Base-by-base conservation (phyloP, 768 basidiomycete genomes). In the Termitomyces sp. region DNA sequence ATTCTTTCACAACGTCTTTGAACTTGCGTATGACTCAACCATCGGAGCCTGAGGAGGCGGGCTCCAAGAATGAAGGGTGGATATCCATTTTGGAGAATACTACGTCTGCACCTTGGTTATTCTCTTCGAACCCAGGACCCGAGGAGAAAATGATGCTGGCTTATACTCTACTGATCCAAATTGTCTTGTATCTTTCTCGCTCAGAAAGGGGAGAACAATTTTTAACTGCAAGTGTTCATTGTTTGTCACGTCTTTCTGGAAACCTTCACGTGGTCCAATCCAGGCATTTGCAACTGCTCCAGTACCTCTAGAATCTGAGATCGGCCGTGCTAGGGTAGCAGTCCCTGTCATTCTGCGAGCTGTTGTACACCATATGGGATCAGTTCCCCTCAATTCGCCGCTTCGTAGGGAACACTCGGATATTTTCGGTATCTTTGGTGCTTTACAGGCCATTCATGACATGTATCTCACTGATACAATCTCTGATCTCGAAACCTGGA, bases 121-220 rank as follows among this genome's bases (percentile, higher is more conserved):
- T 55, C 49, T 31, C 54, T 23, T 44, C 62, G 6, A 19, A 30
- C 28, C 38, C 50, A 21, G 59, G 60, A 4, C 46, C 56, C 23
- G n/a, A 38, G 15, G 64, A 61, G 19, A 63, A 61, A 53, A 30
- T 69, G 28, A 55, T 58, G 1, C 55, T 64, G 43, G 56, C 67
- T 1, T 68, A 67, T 52, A 62, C 62, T 2, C 53, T 69, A 14
- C 49, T 69, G 5, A 63, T 67, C 55, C 67, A 66, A 59, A 64
- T 68, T 9, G 60, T 67, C 23, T 31, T 68, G 10, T 69, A 68
- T 49, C 62, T 69, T 19, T 60, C 59, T 40, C 61, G 66, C 10
- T 62, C 66, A 12, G 51, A 56, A 17, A 57, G 59, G 40, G 61
- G 62, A 3, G 60, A 63, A 43, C 65, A 65, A 21, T 65, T 62